Conservation (phyloP, 176 grass and related monocot species). For the Oryza coarctata region DNA sequence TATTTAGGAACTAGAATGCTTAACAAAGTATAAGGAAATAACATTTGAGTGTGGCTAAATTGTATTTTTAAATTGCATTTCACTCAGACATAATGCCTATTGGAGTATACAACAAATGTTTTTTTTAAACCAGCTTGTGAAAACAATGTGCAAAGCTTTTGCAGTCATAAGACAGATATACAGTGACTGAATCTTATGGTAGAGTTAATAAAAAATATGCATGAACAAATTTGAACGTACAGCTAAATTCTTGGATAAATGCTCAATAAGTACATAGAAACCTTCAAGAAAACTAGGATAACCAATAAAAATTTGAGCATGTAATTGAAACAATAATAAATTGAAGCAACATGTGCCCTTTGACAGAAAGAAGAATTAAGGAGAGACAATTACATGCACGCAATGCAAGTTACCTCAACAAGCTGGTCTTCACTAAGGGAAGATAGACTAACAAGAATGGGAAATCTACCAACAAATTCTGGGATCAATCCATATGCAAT, state of each 20-base stretch:
- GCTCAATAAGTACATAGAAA: neutral
- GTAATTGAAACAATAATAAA: neutral
- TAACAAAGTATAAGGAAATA: constrained; percentile 16
- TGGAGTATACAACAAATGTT: neutral
- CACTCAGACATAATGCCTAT: neutral
- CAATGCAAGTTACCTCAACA: constrained; percentile 53
- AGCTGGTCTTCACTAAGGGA: constrained; percentile 68
- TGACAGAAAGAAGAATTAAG: neutral
- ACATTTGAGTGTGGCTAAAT: constrained; percentile 3
- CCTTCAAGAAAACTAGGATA: neutral
- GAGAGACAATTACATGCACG: neutral
- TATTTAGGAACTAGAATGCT: constrained; percentile 27
- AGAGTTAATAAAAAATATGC: neutral
- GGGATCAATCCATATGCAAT: constrained; percentile 72
- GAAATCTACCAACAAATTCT: constrained; percentile 80
- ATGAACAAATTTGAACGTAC: neutral
- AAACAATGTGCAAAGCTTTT: neutral
- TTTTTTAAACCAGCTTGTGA: neutral
- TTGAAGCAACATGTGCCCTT: neutral
- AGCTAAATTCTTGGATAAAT: constrained; percentile 2
- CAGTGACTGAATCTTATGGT: neutral
- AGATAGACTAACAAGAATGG: constrained; percentile 71
- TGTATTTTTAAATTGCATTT: neutral
- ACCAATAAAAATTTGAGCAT: constrained; percentile 2
- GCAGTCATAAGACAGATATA: neutral